Percentiles rank a stretch among this genome's conserved stretches.
Evolutionary conservation across 352 stramenopile species (phyloP).

Genomic region (Phytophthora foliorum): DNA sequence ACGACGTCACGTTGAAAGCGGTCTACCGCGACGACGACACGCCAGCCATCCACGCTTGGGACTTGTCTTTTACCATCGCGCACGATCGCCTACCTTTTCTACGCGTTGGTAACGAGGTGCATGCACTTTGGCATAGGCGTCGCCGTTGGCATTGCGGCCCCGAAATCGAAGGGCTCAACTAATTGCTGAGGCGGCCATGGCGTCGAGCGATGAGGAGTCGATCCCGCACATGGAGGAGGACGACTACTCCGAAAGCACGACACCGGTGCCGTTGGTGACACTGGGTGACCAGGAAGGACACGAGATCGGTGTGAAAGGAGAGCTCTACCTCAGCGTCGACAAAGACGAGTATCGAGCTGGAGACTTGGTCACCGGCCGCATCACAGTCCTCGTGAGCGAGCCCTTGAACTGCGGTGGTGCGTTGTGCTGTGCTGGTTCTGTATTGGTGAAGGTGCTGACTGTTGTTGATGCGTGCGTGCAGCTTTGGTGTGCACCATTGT

Average conservation of each 20-base stretch:
- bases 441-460: not conserved
- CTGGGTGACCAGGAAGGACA: conserved; percentile 19
- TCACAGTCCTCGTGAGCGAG: conserved; percentile 70
- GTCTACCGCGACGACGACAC: conserved; percentile 8
- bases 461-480: conserved; percentile 21
- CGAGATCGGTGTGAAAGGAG: conserved; percentile 72
- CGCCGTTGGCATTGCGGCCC: conserved; percentile 8
- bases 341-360: conserved; percentile 67
- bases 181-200: conserved; percentile 1
- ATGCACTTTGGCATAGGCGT: conserved; percentile 15
- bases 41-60: not conserved
- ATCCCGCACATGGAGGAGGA: conserved; percentile 25
- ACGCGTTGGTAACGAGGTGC: conserved; percentile 19
- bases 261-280: conserved; percentile 13
- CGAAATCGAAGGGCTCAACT: conserved; percentile 23
- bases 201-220: conserved; percentile 27
- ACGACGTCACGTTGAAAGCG: conserved; percentile 16
- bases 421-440: conserved; percentile 18
- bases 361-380: conserved; percentile 59
- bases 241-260: conserved; percentile 27
- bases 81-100: conserved; percentile 5
- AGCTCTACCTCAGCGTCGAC: conserved; percentile 69
- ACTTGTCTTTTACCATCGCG: too few relatives aligned
- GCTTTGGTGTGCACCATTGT: conserved; percentile 66
- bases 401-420: conserved; percentile 63